Evolutionary conservation across 2,329 filamentous ascomycete genomes (phyloP), one percentile per base, ranked within the genome.

Genomic region (Emydomyces testavorans): DNA sequence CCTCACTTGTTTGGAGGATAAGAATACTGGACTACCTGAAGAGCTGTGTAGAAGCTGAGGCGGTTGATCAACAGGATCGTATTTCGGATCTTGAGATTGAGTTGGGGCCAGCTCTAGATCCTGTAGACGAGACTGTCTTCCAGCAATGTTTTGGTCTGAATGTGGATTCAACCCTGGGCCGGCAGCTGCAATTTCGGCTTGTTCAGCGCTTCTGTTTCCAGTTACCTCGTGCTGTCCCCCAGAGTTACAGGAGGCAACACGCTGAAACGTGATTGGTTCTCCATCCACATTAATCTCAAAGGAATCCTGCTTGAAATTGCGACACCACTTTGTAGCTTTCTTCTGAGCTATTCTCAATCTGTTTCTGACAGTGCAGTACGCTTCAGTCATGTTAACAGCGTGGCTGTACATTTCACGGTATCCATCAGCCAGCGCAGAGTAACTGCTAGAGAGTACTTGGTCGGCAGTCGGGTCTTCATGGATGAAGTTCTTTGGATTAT

Each of bases 321-420:
- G 56, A 28, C 60, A 56, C 60, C 62, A 64, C 42, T 57, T 51
- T 5, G 41, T 47, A 8, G 65, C 49, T 41, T 64, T 67, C 39
- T 50, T 57, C 43, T 65, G 66, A 35, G 62, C 58, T n/a, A 57
- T 57, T 41, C 63, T 60, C 4, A 65, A 51, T 23, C 57, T 60
- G 6, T 49, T 50, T 48, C 58, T 63, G 18, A 68, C 57, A 18
- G 55, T 53, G 3, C 48, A 55, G 49, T 57, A 62, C 2, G 58
- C 59, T 16, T 55, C 45, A 4, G 58, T 31, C 16, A 67, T 52
- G 7, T 52, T 61, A 32, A 54, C 49, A 10, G 61, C 39, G 43
- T 64, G 60, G 6, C 46, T 41, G 38, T 67, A 67, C 13, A 67
- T 54, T 7, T 58, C 53, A 2, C 51, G 47, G 53, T 68, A 68